phyloP scores from a whole-genome alignment of 352 stramenopile species.

The Plasmopara viticola region DNA sequence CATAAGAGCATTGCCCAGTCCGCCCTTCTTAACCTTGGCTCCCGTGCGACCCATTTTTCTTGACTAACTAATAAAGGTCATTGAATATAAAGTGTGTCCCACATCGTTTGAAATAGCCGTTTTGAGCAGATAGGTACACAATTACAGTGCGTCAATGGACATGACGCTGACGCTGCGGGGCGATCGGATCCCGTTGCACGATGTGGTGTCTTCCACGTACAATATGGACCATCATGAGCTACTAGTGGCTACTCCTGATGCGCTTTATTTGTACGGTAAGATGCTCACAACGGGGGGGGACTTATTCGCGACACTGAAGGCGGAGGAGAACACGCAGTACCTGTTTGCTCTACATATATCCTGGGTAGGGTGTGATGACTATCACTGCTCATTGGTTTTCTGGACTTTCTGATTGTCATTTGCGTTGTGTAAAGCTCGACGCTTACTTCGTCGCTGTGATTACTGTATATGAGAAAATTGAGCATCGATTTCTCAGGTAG shows the following conservation, averaged over 20 bases:
- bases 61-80: neutral
- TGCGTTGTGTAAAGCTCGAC: slow-evolving; percentile 26
- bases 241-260: slow-evolving; percentile 29
- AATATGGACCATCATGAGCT: slow-evolving; percentile 29
- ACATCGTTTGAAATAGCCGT: neutral
- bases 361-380: slow-evolving; percentile 27
- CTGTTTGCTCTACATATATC: slow-evolving; percentile 33
- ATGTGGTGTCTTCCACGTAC: slow-evolving; percentile 38
- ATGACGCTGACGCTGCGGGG: slow-evolving; percentile 47
- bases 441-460: slow-evolving; percentile 34
- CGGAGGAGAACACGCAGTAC: slow-evolving; percentile 40
- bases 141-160: slow-evolving; percentile 1
- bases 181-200: slow-evolving; percentile 32
- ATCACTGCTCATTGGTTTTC: neutral
- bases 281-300: slow-evolving; percentile 39
- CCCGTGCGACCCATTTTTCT: slow-evolving; percentile 65
- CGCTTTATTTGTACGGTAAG: slow-evolving; percentile 38
- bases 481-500: slow-evolving; percentile 44
- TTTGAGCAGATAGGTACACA: slow-evolving; percentile 8
- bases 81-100: neutral
- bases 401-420: neutral
- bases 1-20: slow-evolving; percentile 67
- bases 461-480: slow-evolving; percentile 20
- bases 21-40: slow-evolving; percentile 65
- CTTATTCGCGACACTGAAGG: slow-evolving; percentile 23